Base-by-base conservation (phyloP, 306 rosid genomes). In the Heteromeles arbutifolia region DNA sequence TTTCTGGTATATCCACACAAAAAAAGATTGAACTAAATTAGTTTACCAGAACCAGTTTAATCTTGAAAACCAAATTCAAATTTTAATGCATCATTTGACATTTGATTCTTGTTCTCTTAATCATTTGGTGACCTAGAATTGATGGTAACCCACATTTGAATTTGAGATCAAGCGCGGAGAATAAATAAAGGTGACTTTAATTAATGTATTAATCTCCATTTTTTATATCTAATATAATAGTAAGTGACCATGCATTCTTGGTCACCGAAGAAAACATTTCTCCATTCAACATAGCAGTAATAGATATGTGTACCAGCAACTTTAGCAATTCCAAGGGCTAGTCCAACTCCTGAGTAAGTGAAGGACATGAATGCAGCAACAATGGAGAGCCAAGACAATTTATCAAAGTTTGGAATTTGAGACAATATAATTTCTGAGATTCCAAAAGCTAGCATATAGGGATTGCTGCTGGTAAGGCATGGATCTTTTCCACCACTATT, bases 361-460 rank as follows among this genome's bases (percentile, higher is more conserved):
- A 81, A 81, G 4, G 84, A 81, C 81, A 81, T 81, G 19, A 72
- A 41, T 41, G 84, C 77, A 13, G 84, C 81, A 39, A 76, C 37
- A 62, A 34, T 25, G 28, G 84, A 81, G 63, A 76, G 81, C 78
- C 78, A 77, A 21, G 70, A 69, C 4, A 76, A 28, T 21, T 81
- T n/a, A 19, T 76, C 52, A 31, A 81, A 72, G 24, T 65, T 73
- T 5, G 81, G 74, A 57, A 81, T 76, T 45, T 76, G 81, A 25
- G 81, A 71, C 8, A 81, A 29, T 21, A 81, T 2, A 65, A 72
- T 65, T 68, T 81, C 58, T 17, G 56, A 12, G 58, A 81, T 22
- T 13, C 81, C 81, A 71, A 76, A 76, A 31, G 57, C 56, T 12
- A 71, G 72, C 78, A 81, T 76, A 37, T 81, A 76, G 11, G 70